Conservation (phyloP, 371 early-diverging fungal species). For the Amoeboaphelidium occidentale region DNA sequence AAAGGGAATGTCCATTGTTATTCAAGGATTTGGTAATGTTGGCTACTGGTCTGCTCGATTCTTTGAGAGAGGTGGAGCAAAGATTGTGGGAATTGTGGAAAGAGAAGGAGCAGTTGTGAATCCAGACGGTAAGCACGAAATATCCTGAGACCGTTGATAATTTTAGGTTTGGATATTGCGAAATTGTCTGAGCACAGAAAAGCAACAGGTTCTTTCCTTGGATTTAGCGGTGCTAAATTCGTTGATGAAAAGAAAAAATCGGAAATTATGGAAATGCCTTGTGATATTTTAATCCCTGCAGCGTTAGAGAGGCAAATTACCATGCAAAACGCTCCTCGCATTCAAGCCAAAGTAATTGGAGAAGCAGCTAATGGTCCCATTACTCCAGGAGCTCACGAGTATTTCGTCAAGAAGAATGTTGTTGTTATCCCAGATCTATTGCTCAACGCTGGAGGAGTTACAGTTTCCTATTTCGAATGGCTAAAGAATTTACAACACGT, state of each 20-base stretch:
- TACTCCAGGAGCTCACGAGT: constrained; percentile 51
- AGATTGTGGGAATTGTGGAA: constrained; percentile 46
- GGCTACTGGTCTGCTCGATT: constrained; percentile 73
- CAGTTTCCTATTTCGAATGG: constrained; percentile 53
- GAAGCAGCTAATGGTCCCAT: constrained; percentile 73
- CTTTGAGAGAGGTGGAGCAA: constrained; percentile 39
- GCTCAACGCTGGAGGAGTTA: constrained; percentile 68
- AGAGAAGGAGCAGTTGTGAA: not conserved
- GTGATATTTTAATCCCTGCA: constrained; percentile 3
- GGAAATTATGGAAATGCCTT: constrained; percentile 1
- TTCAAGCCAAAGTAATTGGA: constrained; percentile 63
- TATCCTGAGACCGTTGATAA: no score
- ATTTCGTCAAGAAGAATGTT: constrained; percentile 32
- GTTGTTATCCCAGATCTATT: constrained; percentile 55
- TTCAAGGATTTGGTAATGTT: constrained; percentile 80
- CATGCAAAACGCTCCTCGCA: constrained; percentile 37
- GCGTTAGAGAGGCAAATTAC: constrained; percentile 65
- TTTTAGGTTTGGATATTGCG: constrained; percentile 49
- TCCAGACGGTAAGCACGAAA: not conserved
- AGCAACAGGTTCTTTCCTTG: constrained; percentile 37
- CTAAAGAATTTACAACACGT: constrained; percentile 63
- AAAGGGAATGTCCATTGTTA: constrained; percentile 32
- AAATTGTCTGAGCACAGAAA: constrained; percentile 34
- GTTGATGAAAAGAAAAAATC: constrained; percentile 10
- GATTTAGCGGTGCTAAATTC: constrained; percentile 31